Conservation (phyloP, 768 basidiomycete genomes). For the Fomitopsis serialis region DNA sequence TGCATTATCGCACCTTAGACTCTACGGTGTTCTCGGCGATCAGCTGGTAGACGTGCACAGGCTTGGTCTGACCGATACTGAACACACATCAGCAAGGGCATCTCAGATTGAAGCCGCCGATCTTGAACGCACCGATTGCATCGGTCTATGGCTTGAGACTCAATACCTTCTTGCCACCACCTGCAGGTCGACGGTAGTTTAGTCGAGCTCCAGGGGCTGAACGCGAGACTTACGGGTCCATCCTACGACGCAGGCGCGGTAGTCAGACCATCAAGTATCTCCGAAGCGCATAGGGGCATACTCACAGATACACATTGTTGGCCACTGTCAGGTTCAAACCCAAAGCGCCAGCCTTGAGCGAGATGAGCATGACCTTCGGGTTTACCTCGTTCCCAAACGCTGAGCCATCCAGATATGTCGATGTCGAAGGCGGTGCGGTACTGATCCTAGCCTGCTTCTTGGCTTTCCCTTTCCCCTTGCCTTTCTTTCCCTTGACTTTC, state of each 20-base stretch:
- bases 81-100: background rate
- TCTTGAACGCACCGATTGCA: slow-evolving; percentile 51
- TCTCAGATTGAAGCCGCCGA: background rate
- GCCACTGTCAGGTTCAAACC: slow-evolving; percentile 87
- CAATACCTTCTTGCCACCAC: slow-evolving; percentile 89
- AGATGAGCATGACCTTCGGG: slow-evolving; percentile 81
- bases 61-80: slow-evolving; percentile 76
- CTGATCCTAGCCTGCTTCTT: slow-evolving; percentile 29
- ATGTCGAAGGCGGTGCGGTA: slow-evolving; percentile 1
- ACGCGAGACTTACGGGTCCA: slow-evolving; percentile 69
- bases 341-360: slow-evolving; percentile 77
- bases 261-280: background rate
- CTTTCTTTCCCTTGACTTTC: slow-evolving; percentile 26
- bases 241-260: slow-evolving; percentile 33
- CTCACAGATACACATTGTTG: slow-evolving; percentile 80
- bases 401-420: slow-evolving; percentile 6
- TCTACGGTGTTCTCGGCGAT: slow-evolving; percentile 90
- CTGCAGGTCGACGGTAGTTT: slow-evolving; percentile 27
- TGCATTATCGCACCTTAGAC: slow-evolving; percentile 47
- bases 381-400: slow-evolving; percentile 31
- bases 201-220: background rate
- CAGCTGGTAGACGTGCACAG: slow-evolving; percentile 83
- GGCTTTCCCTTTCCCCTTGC: slow-evolving; percentile 28
- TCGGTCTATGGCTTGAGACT: slow-evolving; percentile 78
- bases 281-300: slow-evolving; percentile 9